These are phyloP conservation scores for Sphagnum fallax DNA, from an alignment of 228 moss, liverwort and hornwort genomes.

Conservation along the genomic window DNA sequence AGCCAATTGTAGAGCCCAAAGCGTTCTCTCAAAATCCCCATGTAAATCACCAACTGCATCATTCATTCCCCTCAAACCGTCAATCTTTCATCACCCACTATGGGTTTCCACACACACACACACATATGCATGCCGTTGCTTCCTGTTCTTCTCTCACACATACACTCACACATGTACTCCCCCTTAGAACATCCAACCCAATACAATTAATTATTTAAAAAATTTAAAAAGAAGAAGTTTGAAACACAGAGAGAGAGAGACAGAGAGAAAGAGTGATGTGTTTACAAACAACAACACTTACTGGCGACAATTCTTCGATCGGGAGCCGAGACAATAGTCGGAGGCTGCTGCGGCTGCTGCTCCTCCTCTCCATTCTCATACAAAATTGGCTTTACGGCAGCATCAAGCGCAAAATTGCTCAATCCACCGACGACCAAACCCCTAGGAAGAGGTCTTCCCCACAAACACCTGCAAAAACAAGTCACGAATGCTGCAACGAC, in stretches of 20 bases:
- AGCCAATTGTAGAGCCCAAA: slow-evolving; percentile 67
- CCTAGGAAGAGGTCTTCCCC: too few relatives aligned
- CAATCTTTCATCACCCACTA: neutral
- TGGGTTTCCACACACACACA: neutral
- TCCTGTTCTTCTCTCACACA: neutral
- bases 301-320: slow-evolving; percentile 80
- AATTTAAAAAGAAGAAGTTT: neutral
- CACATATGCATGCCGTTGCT: neutral
- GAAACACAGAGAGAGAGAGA: too few relatives aligned
- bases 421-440: too few relatives aligned
- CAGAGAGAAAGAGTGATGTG: neutral
- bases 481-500: too few relatives aligned
- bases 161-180: too few relatives aligned
- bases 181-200: too few relatives aligned
- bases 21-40: slow-evolving; percentile 75
- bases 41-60: slow-evolving; percentile 90
- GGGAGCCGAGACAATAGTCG: slow-evolving; percentile 64
- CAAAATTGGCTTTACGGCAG: too few relatives aligned
- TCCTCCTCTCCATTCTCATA: too few relatives aligned
- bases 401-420: too few relatives aligned
- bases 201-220: neutral
- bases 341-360: slow-evolving; percentile 27
- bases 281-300: slow-evolving; percentile 11
- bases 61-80: neutral
- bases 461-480: too few relatives aligned